These are phyloP conservation scores for Penicillium sp. DNA, from an alignment of 2,329 filamentous ascomycete species.

Conservation along the genomic window DNA sequence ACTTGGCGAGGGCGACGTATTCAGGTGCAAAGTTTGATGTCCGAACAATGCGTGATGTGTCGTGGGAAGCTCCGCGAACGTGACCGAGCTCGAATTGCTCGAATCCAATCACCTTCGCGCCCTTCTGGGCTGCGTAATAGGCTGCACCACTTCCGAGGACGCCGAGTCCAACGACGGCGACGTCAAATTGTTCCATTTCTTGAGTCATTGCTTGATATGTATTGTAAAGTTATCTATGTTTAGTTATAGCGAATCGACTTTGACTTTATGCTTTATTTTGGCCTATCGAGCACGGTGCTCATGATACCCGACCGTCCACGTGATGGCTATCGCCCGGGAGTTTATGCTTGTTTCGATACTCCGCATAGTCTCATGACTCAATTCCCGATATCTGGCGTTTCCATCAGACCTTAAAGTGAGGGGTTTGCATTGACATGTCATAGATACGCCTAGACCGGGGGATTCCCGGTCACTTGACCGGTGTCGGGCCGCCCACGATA, in stretches of 20 bases:
- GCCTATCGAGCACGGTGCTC: background rate
- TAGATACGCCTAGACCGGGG: background rate
- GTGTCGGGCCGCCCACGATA: background rate
- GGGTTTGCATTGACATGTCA: background rate
- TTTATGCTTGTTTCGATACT: background rate
- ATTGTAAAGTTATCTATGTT: background rate
- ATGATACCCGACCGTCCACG: constrained; percentile 1
- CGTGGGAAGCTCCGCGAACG: constrained; percentile 29
- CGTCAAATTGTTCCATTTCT: constrained; percentile 24
- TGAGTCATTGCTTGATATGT: background rate
- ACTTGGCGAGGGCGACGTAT: constrained; percentile 47
- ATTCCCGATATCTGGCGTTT: background rate
- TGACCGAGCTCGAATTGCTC: constrained; percentile 32
- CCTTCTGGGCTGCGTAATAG: constrained; percentile 27
- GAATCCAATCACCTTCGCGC: constrained; percentile 27
- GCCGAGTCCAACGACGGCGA: constrained; percentile 29
- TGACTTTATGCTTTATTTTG: background rate
- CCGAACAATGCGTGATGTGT: constrained; percentile 31
- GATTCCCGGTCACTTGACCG: constrained; percentile 1
- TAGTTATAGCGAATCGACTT: background rate
- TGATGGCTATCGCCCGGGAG: background rate
- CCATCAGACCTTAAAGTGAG: background rate
- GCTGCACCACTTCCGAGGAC: constrained; percentile 29
- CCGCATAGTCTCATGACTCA: background rate
- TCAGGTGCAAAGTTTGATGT: constrained; percentile 27